Percentiles rank a stretch among this genome's conserved stretches.
Evolutionary conservation across 805 yeast species (phyloP).

Genomic region (Hanseniaspora hatyaiensis): DNA sequence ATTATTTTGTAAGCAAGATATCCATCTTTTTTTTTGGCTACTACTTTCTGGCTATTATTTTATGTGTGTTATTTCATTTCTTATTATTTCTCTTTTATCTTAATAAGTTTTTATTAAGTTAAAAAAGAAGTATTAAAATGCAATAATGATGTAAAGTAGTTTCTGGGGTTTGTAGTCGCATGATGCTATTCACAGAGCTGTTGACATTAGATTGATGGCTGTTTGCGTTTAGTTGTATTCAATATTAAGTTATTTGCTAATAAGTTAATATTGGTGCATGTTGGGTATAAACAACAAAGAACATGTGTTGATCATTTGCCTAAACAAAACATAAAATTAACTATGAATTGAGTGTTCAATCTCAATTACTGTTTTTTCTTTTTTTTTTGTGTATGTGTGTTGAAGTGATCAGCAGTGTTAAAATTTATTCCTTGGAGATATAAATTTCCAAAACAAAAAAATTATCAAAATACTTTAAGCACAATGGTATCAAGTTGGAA

Average conservation of each 20-base stretch:
- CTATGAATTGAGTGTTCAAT: not conserved
- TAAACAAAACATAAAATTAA: not conserved
- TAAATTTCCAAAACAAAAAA: too few relatives aligned
- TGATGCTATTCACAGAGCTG: constrained; percentile 15
- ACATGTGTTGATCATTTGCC: too few relatives aligned
- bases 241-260: not conserved
- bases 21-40: constrained; percentile 16
- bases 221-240: constrained; percentile 15
- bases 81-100: not conserved
- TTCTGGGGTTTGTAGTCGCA: constrained; percentile 17
- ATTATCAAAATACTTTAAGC: too few relatives aligned
- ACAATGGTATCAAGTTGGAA: too few relatives aligned
- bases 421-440: too few relatives aligned
- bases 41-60: constrained; percentile 14
- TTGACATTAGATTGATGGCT: constrained; percentile 5
- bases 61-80: not conserved
- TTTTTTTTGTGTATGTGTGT: too few relatives aligned
- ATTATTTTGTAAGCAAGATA: not conserved
- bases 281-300: not conserved
- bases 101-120: not conserved
- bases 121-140: not conserved
- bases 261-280: not conserved
- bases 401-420: too few relatives aligned
- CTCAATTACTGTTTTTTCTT: not conserved
- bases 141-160: not conserved